phyloP scores from a whole-genome alignment of 2,329 filamentous ascomycete genomes.

The Ophiostoma novo-ulmi region DNA sequence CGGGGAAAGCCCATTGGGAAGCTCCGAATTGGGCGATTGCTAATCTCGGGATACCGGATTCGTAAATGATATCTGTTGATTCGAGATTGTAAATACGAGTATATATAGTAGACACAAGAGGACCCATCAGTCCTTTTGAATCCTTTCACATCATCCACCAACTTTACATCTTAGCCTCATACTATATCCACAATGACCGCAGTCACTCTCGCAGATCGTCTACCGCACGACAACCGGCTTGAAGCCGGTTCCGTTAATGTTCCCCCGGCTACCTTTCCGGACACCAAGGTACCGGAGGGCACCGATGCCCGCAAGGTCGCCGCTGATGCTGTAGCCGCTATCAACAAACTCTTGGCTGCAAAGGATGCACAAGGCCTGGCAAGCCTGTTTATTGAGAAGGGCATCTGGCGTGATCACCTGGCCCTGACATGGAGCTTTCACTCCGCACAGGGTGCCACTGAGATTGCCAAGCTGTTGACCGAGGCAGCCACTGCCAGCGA shows the following conservation, averaged over 20 bases:
- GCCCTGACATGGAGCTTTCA: slow-evolving; percentile 53
- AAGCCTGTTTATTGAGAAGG: slow-evolving; percentile 41
- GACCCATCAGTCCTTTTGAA: not conserved
- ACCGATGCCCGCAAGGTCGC: slow-evolving; percentile 39
- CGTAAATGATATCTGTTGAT: not conserved
- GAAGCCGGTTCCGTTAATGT: slow-evolving; percentile 53
- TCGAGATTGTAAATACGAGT: not conserved
- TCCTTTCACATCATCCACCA: not conserved
- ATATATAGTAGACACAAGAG: not conserved
- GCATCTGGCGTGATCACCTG: slow-evolving; percentile 57
- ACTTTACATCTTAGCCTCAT: not conserved
- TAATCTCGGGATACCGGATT: slow-evolving; percentile 12
- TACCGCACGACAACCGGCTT: slow-evolving; percentile 26
- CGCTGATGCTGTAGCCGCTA: slow-evolving; percentile 34
- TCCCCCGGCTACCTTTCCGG: slow-evolving; percentile 41
- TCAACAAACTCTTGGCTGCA: slow-evolving; percentile 40
- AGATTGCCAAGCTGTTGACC: slow-evolving; percentile 40
- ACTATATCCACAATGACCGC: slow-evolving; percentile 6
- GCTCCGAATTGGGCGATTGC: not conserved
- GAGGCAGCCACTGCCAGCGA: slow-evolving; percentile 31
- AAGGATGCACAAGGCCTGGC: slow-evolving; percentile 36
- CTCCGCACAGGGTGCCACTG: slow-evolving; percentile 42
- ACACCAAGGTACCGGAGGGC: slow-evolving; percentile 30
- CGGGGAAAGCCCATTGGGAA: slow-evolving; percentile 6
- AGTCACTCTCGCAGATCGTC: slow-evolving; percentile 14